phyloP scores from a whole-genome alignment of 2,329 filamentous ascomycete species.

The Clonostachys rhizophaga region DNA sequence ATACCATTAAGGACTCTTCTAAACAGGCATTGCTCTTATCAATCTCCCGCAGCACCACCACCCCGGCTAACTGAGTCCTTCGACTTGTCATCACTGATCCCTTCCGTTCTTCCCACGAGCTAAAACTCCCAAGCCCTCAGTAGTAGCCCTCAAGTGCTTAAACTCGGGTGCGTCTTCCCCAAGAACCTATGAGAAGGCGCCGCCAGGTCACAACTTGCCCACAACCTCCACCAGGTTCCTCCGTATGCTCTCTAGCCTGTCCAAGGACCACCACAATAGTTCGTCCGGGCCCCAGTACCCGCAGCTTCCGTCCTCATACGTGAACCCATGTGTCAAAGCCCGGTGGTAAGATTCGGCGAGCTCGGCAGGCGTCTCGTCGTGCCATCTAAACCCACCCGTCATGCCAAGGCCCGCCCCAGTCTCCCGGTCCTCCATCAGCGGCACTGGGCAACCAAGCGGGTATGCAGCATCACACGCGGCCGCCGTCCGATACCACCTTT shows the following conservation, averaged over 20 bases:
- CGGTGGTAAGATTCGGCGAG: constrained; percentile 51
- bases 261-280: constrained; percentile 55
- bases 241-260: constrained; percentile 49
- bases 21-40: too few species aligned
- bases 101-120: background rate
- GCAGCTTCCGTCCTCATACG: constrained; percentile 57
- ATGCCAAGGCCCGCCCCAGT: constrained; percentile 54
- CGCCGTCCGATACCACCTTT: constrained; percentile 56
- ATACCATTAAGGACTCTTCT: too few species aligned
- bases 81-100: constrained; percentile 20
- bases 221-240: constrained; percentile 60
- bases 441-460: constrained; percentile 50
- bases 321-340: constrained; percentile 45
- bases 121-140: constrained; percentile 8
- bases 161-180: constrained; percentile 58
- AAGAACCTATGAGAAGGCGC: constrained; percentile 74
- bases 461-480: constrained; percentile 29
- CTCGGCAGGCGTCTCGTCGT: constrained; percentile 46
- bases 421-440: constrained; percentile 50
- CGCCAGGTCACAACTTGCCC: constrained; percentile 51
- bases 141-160: constrained; percentile 28
- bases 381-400: constrained; percentile 56
- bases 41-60: too few species aligned
- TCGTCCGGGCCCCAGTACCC: constrained; percentile 61
- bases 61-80: background rate